Evolutionary conservation across 2,329 filamentous ascomycete species (phyloP).

Genomic region (Calonectria hawksworthii): DNA sequence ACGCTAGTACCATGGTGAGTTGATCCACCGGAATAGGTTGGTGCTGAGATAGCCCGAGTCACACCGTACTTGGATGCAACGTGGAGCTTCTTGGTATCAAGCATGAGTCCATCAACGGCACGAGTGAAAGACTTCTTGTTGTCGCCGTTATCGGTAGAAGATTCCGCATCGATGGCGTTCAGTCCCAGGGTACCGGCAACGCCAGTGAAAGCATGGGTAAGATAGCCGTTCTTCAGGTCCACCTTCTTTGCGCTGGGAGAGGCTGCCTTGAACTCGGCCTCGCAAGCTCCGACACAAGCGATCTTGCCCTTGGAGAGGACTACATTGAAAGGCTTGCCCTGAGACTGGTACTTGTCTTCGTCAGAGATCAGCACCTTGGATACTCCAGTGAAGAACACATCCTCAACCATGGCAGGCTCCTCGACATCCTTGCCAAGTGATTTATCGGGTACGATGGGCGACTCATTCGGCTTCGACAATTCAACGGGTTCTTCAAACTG

Average conservation of each 20-base stretch:
- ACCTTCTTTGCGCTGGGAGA: slow-evolving; percentile 56
- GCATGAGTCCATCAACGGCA: slow-evolving; percentile 68
- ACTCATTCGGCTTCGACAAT: slow-evolving; percentile 62
- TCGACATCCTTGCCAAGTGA: slow-evolving; percentile 58
- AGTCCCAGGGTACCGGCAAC: slow-evolving; percentile 74
- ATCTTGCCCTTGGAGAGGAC: slow-evolving; percentile 68
- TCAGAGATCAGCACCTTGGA: slow-evolving; percentile 64
- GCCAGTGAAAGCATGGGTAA: slow-evolving; percentile 72
- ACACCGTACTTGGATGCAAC: slow-evolving; percentile 69
- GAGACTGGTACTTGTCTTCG: slow-evolving; percentile 52
- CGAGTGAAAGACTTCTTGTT: slow-evolving; percentile 66
- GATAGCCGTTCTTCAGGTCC: slow-evolving; percentile 68
- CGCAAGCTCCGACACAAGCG: slow-evolving; percentile 69
- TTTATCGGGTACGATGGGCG: slow-evolving; percentile 56
- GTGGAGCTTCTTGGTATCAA: slow-evolving; percentile 69
- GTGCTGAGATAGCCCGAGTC: slow-evolving; percentile 71
- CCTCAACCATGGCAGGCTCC: slow-evolving; percentile 53
- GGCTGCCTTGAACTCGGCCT: slow-evolving; percentile 57
- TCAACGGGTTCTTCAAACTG: slow-evolving; percentile 68
- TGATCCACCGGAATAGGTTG: slow-evolving; percentile 56
- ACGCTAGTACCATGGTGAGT: slow-evolving; percentile 71
- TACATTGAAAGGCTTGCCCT: slow-evolving; percentile 59
- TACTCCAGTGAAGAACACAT: slow-evolving; percentile 71
- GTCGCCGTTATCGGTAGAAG: slow-evolving; percentile 65
- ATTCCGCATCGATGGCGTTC: slow-evolving; percentile 73